These are phyloP conservation scores for Calonectria hongkongensis DNA, from an alignment of 2,329 filamentous ascomycete species.

Conservation along the genomic window DNA sequence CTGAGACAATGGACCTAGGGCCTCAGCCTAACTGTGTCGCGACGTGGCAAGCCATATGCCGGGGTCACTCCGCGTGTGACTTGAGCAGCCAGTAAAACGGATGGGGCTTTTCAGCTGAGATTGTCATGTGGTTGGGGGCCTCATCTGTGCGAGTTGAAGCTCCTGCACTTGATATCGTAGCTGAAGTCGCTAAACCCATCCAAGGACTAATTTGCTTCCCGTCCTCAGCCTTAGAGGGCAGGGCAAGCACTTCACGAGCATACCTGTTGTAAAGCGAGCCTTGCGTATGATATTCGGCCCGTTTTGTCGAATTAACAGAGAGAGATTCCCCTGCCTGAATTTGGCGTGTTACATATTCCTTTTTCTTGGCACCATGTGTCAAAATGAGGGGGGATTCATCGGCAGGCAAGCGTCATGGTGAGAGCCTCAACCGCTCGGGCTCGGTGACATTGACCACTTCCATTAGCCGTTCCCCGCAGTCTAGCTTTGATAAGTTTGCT, in stretches of 20 bases:
- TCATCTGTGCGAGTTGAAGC: neutral
- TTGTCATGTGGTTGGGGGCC: neutral
- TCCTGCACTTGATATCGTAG: neutral
- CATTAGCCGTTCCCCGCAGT: neutral
- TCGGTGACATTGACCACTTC: neutral
- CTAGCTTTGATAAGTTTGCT: neutral
- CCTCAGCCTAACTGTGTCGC: neutral
- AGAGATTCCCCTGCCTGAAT: neutral
- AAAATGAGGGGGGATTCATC: neutral
- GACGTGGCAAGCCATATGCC: neutral
- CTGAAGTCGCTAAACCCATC: neutral
- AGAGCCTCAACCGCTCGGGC: neutral
- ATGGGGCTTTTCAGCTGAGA: neutral
- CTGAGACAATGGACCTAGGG: neutral
- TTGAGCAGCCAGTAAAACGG: neutral
- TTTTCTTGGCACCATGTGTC: neutral
- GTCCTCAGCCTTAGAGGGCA: neutral
- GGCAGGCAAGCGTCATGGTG: neutral
- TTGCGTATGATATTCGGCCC: neutral
- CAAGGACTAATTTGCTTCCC: neutral
- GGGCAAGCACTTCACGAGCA: neutral
- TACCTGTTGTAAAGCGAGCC: neutral
- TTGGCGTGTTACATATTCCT: neutral
- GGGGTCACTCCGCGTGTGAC: neutral
- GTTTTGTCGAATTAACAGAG: neutral